Conservation (phyloP, 345 rosid genomes). For the Populus euphratica region DNA sequence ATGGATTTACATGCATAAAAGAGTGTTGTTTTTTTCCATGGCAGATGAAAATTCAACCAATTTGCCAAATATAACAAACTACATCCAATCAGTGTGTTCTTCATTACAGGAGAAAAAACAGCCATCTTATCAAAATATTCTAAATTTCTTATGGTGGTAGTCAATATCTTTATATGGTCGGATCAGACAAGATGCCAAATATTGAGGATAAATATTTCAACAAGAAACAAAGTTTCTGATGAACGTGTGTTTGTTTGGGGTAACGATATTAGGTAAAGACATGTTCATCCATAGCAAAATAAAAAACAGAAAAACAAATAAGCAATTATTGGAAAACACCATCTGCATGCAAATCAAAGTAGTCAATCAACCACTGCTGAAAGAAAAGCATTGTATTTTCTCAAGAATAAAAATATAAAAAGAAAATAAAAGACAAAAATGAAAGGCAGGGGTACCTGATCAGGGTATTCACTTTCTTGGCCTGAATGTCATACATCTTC, state of each 20-base stretch:
- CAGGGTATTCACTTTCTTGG: slow-evolving; percentile 92
- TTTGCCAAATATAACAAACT: background rate
- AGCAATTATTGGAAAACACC: background rate
- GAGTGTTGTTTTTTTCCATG: background rate
- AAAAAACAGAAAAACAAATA: background rate
- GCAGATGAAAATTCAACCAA: background rate
- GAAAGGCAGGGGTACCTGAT: slow-evolving; percentile 52
- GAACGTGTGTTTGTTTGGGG: background rate
- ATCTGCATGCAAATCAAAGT: background rate
- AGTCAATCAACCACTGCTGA: background rate
- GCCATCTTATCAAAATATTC: background rate
- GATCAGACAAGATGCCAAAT: background rate
- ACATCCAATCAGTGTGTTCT: background rate
- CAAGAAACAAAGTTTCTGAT: background rate
- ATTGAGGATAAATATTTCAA: background rate
- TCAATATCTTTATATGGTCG: background rate
- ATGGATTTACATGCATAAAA: background rate
- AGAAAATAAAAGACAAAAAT: background rate
- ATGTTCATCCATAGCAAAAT: background rate
- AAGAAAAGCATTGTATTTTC: background rate
- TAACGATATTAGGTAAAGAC: background rate
- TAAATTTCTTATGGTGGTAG: background rate
- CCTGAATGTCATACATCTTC: slow-evolving; percentile 92
- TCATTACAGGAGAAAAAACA: background rate
- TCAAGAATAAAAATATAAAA: background rate